Evolutionary conservation across 441 rosid species (phyloP).

Genomic region (Mallotus repandus): DNA sequence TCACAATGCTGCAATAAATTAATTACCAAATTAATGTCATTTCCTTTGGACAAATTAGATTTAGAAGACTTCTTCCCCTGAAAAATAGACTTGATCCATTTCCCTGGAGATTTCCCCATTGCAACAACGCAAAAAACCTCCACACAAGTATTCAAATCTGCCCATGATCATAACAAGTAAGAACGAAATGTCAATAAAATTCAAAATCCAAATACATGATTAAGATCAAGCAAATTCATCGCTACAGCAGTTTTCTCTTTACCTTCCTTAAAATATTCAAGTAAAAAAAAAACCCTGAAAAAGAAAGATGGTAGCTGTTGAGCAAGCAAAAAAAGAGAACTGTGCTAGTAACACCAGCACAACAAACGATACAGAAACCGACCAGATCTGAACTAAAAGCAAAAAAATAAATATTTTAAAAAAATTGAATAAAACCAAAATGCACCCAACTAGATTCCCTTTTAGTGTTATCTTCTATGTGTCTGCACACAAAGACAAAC

Average conservation of each 20-base stretch:
- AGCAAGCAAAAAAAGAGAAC: not conserved
- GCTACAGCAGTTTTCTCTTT: no score
- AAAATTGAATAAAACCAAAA: slow-evolving; percentile 9
- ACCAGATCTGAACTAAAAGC: slow-evolving; percentile 3
- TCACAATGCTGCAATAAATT: not conserved
- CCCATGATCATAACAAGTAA: not conserved
- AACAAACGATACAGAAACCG: not conserved
- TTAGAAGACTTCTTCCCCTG: slow-evolving; percentile 76
- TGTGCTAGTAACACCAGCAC: not conserved
- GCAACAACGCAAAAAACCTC: not conserved
- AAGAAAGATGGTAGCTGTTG: not conserved
- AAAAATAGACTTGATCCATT: slow-evolving; percentile 68
- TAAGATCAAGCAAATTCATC: not conserved
- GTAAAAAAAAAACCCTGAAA: not conserved
- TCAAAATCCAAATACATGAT: not conserved
- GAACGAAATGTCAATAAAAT: not conserved
- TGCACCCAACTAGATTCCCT: slow-evolving; percentile 6
- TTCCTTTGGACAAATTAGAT: slow-evolving; percentile 57
- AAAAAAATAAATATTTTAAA: no score
- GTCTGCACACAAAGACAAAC: not conserved
- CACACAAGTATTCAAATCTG: not conserved
- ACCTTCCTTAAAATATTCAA: no score
- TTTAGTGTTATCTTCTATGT: not conserved
- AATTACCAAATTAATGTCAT: slow-evolving; percentile 17
- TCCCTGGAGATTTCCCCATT: slow-evolving; percentile 57